These are phyloP conservation scores for Fusarium verrucosum DNA, from an alignment of 2,329 filamentous ascomycete genomes.

Conservation along the genomic window DNA sequence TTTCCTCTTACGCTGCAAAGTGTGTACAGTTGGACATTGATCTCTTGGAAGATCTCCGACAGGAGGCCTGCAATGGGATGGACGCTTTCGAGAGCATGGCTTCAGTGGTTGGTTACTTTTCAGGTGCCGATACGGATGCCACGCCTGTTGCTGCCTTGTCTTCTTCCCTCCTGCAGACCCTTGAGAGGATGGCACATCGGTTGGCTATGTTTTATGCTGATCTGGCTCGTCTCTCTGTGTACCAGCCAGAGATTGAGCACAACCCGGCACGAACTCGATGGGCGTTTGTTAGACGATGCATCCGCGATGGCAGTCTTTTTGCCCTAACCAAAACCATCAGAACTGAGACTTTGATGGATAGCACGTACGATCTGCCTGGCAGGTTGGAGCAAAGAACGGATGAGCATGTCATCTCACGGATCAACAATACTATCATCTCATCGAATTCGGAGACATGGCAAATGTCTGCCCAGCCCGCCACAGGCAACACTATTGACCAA, in stretches of 20 bases:
- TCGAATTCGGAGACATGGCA: not conserved
- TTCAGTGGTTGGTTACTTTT: constrained; percentile 5
- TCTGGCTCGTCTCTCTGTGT: constrained; percentile 59
- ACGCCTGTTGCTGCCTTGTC: constrained; percentile 54
- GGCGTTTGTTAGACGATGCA: constrained; percentile 58
- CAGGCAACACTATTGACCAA: constrained; percentile 29
- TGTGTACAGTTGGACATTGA: constrained; percentile 62
- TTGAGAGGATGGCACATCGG: constrained; percentile 63
- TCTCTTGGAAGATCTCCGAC: constrained; percentile 62
- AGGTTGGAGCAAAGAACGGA: constrained; percentile 29
- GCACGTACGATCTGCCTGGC: constrained; percentile 18
- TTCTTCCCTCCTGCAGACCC: constrained; percentile 60
- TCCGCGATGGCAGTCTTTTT: constrained; percentile 63
- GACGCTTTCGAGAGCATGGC: constrained; percentile 62
- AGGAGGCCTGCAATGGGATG: constrained; percentile 64
- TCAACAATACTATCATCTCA: constrained; percentile 19
- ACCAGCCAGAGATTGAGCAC: constrained; percentile 60
- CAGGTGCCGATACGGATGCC: constrained; percentile 51
- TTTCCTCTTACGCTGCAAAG: constrained; percentile 60
- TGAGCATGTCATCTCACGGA: constrained; percentile 32
- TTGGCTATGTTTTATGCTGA: constrained; percentile 63
- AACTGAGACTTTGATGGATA: not conserved
- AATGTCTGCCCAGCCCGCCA: not conserved
- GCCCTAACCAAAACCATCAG: constrained; percentile 53
- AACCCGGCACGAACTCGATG: constrained; percentile 64